Base-by-base conservation (phyloP, 495 filamentous ascomycete species). In the Trichoderma virens region DNA sequence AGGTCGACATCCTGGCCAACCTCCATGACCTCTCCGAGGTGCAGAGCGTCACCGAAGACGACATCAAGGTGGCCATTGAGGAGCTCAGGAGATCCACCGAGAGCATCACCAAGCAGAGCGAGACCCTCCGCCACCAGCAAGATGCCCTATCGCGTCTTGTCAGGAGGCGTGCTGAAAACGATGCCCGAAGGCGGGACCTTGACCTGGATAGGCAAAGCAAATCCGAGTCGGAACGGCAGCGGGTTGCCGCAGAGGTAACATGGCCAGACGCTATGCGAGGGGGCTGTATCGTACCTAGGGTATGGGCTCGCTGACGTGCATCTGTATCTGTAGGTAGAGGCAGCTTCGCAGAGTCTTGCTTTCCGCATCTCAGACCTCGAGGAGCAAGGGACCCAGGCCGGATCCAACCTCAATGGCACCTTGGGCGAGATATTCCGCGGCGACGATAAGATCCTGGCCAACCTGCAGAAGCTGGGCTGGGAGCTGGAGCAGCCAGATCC, bases 381-480 rank as follows among this genome's bases (percentile, higher is more conserved):
- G 64, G 70, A 74, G 59, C 75, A 75, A 31, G 63, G 18, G 39
- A 71, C 67, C 6, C 66, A 59, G 18, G 59, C 69, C 31, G 65
- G 69, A 62, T 43, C 63, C 18, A 38, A 63, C 38, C 62, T 74
- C 66, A 63, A 75, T 64, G 67, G 76, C 63, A 76, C 72, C 1
- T 71, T 77, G 3, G 75, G 77, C 39, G 66, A 67, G 1, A 65
- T 80, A 41, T 65, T 80, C 3, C 72, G 61, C 38, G 73, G 78
- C 20, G 79, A 82, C 64, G 78, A 82, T 68, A 80, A 77, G 65
- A 71, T 81, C 25, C 67, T 82, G 3, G 67, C 72, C 31, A 80
- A 78, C 64, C 72, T 82, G 18, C 78, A 82, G 67, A 82, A 82
- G 65, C 72, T 82, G 13, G 73, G 77, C 9, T 74, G 70, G 70